Conservation (phyloP, 345 rosid genomes). For the Sapria himalayana region DNA sequence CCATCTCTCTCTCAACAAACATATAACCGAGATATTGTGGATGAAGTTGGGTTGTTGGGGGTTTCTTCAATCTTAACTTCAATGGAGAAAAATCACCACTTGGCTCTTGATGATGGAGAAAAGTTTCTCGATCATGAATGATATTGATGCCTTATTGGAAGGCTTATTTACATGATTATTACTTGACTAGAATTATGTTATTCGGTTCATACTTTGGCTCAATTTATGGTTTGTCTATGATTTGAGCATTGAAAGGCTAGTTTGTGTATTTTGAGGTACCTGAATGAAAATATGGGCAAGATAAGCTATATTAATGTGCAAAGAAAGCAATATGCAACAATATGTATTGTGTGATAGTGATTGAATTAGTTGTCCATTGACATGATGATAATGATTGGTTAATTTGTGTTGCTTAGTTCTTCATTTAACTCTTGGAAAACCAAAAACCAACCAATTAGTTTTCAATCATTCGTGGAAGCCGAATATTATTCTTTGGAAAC, state of each 20-base stretch:
- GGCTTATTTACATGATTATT: too few species aligned
- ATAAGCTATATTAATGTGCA: background rate
- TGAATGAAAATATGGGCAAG: background rate
- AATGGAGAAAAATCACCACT: too few species aligned
- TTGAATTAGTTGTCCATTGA: background rate
- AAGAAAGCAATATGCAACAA: background rate
- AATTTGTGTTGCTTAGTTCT: background rate
- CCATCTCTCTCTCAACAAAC: too few species aligned
- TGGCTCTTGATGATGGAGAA: too few species aligned
- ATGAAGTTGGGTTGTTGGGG: too few species aligned
- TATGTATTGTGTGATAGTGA: background rate
- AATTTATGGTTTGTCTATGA: background rate
- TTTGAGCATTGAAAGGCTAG: background rate
- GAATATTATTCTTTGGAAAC: background rate
- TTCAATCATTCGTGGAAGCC: background rate
- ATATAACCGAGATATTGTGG: too few species aligned
- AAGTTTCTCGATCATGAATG: too few species aligned
- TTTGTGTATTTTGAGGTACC: background rate
- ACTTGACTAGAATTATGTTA: too few species aligned
- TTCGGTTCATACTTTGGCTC: conserved; percentile 1
- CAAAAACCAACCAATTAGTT: background rate
- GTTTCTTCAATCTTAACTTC: too few species aligned
- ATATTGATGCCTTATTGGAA: too few species aligned
- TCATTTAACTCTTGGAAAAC: background rate
- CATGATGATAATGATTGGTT: background rate